phyloP scores from a whole-genome alignment of 2,329 filamentous ascomycete species.

The Aureobasidium sp. region DNA sequence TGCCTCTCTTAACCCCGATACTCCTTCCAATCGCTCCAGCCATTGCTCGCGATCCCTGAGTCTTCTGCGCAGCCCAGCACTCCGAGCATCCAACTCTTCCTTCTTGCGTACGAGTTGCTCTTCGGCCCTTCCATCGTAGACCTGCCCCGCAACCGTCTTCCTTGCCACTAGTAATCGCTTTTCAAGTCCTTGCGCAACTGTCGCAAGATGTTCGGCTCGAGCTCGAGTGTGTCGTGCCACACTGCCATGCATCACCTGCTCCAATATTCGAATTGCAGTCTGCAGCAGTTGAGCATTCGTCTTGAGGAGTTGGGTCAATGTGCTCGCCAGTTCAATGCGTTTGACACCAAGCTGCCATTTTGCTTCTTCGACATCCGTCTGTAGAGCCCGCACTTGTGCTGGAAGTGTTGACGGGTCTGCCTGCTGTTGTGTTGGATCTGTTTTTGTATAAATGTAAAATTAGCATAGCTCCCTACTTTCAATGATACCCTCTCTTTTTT shows the following conservation, averaged over 20 bases:
- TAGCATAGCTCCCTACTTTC: conserved; percentile 4
- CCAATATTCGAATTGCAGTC: conserved; percentile 36
- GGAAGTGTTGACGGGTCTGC: conserved; percentile 4
- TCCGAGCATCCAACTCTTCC: neutral
- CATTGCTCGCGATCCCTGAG: conserved; percentile 12
- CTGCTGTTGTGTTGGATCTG: conserved; percentile 16
- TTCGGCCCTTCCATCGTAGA: conserved; percentile 23
- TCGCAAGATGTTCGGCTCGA: conserved; percentile 37
- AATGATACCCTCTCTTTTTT: conserved; percentile 6
- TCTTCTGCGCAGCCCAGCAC: neutral
- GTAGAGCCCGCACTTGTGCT: conserved; percentile 9
- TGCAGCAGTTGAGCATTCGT: conserved; percentile 34
- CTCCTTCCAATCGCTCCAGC: conserved; percentile 6
- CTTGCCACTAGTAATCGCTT: conserved; percentile 32
- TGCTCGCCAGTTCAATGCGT: conserved; percentile 30
- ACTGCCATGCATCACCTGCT: conserved; percentile 42
- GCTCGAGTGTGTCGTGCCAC: conserved; percentile 36
- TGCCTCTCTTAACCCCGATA: neutral
- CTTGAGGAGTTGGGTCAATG: conserved; percentile 28
- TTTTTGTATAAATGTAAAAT: neutral
- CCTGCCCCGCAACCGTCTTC: conserved; percentile 21
- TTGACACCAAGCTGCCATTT: conserved; percentile 24
- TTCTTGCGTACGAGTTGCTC: conserved; percentile 12
- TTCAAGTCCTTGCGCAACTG: conserved; percentile 36
- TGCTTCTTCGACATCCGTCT: conserved; percentile 20